Evolutionary conservation across 768 basidiomycete genomes (phyloP).

Genomic region (Leccinum subgranulosum): DNA sequence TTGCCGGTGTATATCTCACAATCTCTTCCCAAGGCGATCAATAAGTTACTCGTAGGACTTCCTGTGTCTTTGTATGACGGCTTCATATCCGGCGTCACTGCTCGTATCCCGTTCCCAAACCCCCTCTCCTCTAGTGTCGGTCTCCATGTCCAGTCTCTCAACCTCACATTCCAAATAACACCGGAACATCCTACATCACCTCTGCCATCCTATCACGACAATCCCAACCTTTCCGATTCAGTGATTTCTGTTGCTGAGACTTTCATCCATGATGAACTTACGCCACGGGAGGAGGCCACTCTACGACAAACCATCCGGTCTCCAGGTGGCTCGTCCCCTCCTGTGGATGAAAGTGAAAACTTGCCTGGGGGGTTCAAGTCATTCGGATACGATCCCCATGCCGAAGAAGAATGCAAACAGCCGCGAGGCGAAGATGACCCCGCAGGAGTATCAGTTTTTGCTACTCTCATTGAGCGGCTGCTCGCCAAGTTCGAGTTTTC

Average conservation of each 20-base stretch:
- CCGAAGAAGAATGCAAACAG: conserved; percentile 35
- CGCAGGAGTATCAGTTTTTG: conserved; percentile 76
- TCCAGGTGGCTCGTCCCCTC: conserved; percentile 30
- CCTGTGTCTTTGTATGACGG: conserved; percentile 72
- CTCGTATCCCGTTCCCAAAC: conserved; percentile 82
- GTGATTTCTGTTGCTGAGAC: conserved; percentile 82
- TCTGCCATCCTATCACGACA: conserved; percentile 12
- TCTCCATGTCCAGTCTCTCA: conserved; percentile 63
- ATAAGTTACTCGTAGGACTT: conserved; percentile 58
- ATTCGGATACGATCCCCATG: conserved; percentile 34
- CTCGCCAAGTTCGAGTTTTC: conserved; percentile 79
- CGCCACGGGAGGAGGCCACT: conserved; percentile 64
- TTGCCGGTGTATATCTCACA: conserved; percentile 14
- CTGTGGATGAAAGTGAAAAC: conserved; percentile 37
- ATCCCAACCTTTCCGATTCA: conserved; percentile 63
- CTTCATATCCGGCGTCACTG: conserved; percentile 69
- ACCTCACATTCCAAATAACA: conserved; percentile 59
- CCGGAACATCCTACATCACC: conserved; percentile 17
- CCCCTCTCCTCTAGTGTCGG: conserved; percentile 72
- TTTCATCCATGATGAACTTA: conserved; percentile 82
- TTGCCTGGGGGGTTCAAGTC: conserved; percentile 69
- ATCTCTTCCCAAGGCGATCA: conserved; percentile 61
- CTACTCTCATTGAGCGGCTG: conserved; percentile 74
- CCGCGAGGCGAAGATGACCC: conserved; percentile 52
- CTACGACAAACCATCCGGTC: conserved; percentile 68